These are phyloP conservation scores for Penicillium odoratum DNA, from an alignment of 495 filamentous ascomycete genomes.

Conservation along the genomic window DNA sequence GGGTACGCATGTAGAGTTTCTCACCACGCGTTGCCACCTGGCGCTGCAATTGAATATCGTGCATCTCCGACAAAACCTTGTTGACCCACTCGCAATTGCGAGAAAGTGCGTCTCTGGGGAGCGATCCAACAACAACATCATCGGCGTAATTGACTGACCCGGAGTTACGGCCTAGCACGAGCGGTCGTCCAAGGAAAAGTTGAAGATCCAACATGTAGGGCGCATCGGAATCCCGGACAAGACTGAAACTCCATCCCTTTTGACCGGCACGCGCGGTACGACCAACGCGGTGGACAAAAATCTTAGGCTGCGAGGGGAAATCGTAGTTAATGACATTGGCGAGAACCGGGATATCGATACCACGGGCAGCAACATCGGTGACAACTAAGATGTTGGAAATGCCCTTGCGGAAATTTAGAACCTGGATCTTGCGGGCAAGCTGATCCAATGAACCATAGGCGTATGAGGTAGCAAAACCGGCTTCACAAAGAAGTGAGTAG, in stretches of 20 bases:
- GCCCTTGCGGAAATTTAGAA: constrained; percentile 81
- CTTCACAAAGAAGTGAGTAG: constrained; percentile 64
- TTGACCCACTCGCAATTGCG: constrained; percentile 73
- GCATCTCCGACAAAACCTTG: constrained; percentile 70
- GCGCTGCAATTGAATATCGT: constrained; percentile 69
- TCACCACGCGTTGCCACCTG: constrained; percentile 83
- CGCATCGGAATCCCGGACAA: constrained; percentile 79
- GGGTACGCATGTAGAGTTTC: constrained; percentile 84
- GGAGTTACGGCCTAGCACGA: constrained; percentile 63
- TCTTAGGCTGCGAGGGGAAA: constrained; percentile 94
- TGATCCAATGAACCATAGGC: constrained; percentile 94
- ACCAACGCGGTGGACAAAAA: constrained; percentile 95
- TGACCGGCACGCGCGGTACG: constrained; percentile 91
- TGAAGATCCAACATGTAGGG: constrained; percentile 95
- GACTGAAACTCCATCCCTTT: constrained; percentile 90
- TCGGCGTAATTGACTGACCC: constrained; percentile 68
- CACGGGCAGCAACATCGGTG: constrained; percentile 93
- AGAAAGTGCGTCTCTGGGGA: constrained; percentile 70
- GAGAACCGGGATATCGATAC: constrained; percentile 95
- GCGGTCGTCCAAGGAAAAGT: constrained; percentile 79
- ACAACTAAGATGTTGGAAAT: constrained; percentile 90
- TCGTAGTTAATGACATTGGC: constrained; percentile 99
- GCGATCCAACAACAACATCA: constrained; percentile 75
- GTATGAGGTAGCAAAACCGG: constrained; percentile 87
- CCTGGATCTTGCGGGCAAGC: constrained; percentile 84